Conservation (phyloP, 2,329 filamentous ascomycete genomes). For the Neonectria neomacrospora region DNA sequence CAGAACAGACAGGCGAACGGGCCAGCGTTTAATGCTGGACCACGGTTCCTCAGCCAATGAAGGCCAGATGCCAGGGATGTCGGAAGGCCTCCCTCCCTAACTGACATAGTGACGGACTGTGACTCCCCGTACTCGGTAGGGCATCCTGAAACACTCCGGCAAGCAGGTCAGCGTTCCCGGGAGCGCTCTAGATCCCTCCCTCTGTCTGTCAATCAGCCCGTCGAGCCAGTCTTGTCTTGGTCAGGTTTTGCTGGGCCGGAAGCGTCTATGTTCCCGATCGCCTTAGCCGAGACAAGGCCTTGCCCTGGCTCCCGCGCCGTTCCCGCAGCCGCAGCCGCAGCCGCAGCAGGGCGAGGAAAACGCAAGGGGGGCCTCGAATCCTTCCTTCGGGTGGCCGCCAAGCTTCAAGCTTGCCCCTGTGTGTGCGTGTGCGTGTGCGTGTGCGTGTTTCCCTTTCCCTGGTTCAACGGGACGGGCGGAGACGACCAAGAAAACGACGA, state of each 20-base stretch:
- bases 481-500: neutral
- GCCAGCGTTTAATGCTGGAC: neutral
- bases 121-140: neutral
- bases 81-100: neutral
- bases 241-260: neutral
- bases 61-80: neutral
- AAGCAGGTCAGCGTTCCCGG: neutral
- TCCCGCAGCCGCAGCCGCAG: constrained; percentile 5
- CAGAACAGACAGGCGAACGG: neutral
- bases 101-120: neutral
- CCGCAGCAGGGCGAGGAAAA: neutral
- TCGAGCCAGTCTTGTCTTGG: neutral
- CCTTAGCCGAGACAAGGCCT: constrained; percentile 5
- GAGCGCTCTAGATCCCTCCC: neutral
- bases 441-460: neutral
- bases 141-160: neutral
- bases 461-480: neutral
- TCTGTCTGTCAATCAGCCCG: neutral
- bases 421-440: neutral
- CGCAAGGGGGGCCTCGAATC: neutral
- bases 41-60: neutral
- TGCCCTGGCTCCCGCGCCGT: neutral
- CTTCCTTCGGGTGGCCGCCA: neutral
- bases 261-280: constrained; percentile 2
- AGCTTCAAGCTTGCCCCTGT: neutral